Conservation (phyloP, 108 stramenopile species). For the Conticribra weissflogii region DNA sequence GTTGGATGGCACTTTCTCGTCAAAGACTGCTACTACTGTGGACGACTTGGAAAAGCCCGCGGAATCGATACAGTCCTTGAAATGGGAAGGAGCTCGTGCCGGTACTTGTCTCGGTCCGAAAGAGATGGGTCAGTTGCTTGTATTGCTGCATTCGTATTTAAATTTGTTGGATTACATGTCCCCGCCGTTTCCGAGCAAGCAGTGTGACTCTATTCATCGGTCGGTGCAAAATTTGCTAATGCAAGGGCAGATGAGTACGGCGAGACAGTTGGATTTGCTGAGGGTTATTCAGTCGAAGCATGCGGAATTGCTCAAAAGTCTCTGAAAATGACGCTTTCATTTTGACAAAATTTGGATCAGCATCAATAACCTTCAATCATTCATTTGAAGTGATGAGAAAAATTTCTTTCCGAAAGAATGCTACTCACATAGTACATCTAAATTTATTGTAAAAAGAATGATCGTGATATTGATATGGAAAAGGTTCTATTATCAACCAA, state of each 20-base stretch:
- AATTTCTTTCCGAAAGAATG: no score
- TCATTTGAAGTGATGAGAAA: no score
- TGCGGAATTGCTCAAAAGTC: conserved; percentile 37
- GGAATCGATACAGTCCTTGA: neutral
- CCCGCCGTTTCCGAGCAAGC: conserved; percentile 66
- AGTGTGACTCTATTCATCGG: conserved; percentile 70
- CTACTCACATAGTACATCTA: no score
- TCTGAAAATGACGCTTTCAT: no score
- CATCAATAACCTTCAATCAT: no score
- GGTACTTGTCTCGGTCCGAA: conserved; percentile 39
- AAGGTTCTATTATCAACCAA: no score
- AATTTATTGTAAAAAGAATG: no score
- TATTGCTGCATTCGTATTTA: conserved; percentile 71
- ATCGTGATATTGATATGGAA: no score
- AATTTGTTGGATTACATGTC: conserved; percentile 78
- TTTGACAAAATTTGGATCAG: no score
- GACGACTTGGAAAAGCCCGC: neutral
- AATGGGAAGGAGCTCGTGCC: neutral
- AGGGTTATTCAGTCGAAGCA: conserved; percentile 53
- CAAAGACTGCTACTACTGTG: neutral
- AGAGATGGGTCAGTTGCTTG: conserved; percentile 71
- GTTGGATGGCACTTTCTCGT: conserved; percentile 8
- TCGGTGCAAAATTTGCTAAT: conserved; percentile 64
- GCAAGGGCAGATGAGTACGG: conserved; percentile 52
- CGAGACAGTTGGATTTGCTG: conserved; percentile 47